Conservation (phyloP, 352 stramenopile species). For the Pelagophyceae sp. region DNA sequence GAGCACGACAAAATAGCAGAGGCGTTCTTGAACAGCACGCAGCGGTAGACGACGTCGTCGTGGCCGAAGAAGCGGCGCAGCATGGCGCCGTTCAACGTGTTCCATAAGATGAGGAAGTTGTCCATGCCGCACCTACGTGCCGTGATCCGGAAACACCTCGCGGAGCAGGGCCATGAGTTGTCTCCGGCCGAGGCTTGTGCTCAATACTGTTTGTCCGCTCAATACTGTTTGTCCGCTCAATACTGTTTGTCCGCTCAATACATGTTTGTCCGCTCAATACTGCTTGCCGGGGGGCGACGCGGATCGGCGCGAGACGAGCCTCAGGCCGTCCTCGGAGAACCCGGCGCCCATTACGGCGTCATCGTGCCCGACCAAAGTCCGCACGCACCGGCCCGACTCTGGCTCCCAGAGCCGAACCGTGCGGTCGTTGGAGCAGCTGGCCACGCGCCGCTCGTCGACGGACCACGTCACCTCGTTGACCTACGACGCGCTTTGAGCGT, state of each 20-base stretch:
- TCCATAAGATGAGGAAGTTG: constrained; percentile 30
- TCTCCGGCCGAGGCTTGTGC: no score
- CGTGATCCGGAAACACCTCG: no score
- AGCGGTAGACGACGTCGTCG: constrained; percentile 28
- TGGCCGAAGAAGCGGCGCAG: constrained; percentile 24
- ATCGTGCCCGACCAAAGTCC: constrained; percentile 21
- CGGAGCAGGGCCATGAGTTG: no score
- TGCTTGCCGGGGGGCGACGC: no score
- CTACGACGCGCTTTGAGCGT: no score
- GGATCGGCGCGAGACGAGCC: constrained; percentile 19
- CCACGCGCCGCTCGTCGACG: constrained; percentile 25
- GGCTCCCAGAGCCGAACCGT: constrained; percentile 25
- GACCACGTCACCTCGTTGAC: constrained; percentile 26
- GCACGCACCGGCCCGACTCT: constrained; percentile 19
- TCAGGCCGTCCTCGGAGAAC: constrained; percentile 26
- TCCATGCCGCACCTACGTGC: constrained; percentile 27
- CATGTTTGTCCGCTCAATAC: no score
- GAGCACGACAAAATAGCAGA: constrained; percentile 19
- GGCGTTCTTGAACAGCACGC: constrained; percentile 20
- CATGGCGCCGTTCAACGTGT: constrained; percentile 24
- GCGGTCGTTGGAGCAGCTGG: constrained; percentile 25
- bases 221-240: no score
- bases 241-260: no score
- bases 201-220: no score
- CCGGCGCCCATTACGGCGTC: constrained; percentile 26